Evolutionary conservation across 441 rosid species (phyloP), one percentile per base, ranked within the genome.

Genomic region (Pelargonium fulgidum): DNA sequence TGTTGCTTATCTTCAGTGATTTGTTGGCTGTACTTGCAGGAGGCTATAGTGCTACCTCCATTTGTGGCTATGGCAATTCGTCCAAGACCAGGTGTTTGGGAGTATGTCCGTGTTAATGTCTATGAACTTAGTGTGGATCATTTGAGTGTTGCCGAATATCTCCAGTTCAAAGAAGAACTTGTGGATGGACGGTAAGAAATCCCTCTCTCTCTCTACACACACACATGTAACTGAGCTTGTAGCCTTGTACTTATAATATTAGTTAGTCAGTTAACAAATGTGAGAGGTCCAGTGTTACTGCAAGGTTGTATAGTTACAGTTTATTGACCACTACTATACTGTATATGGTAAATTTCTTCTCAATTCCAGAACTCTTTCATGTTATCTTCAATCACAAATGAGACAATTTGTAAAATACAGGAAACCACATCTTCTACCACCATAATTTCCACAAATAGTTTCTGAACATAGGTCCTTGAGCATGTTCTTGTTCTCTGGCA

Each of bases 1-100:
- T 4, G 59, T 29, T 3, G 29, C 8, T 65, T 33, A 14, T 64
- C 29, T 52, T 67, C 62, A 44, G 39, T 58, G 10, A 29, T 39
- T 10, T 33, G n/a, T 44, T 36, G 24, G 41, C 33, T 61, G 74
- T 67, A 39, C 45, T 66, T 24, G 72, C 69, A 91, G 97, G 99
- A 93, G 85, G 97, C 96, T 10, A 89, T 89, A 66, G 86, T 91
- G 64, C 72, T 91, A 68, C 99, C 99, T 70, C 97, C 99, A 0
- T 89, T 84, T 72, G 95, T 91, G 73, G 96, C 95, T 3, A 70
- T 93, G 65, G 93, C 99, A 2, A 78, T 93, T 80, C 91, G 96
- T 65, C 99, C 99, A 61, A 85, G 95, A 71, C 95, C 90, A 29
- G 99, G 97, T 69, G 96, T 93, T 64, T 93, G 99, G 99, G 99